Percentiles rank a stretch among this genome's conserved stretches.
Conservation (phyloP, 148 eudicot species). For the Beta vulgaris region DNA sequence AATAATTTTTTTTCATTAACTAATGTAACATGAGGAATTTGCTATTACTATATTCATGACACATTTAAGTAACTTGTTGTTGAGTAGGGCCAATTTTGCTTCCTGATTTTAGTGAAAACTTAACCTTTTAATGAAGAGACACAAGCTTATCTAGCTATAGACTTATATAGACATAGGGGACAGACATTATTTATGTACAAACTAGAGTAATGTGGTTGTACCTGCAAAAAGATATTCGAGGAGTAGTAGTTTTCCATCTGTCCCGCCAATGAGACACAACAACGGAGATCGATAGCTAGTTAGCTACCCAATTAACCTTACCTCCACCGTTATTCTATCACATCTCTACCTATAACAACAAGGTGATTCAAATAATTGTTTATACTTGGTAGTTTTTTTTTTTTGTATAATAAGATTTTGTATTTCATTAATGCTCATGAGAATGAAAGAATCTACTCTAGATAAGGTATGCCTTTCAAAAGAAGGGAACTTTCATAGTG, state of each 20-base stretch:
- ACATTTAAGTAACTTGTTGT: not conserved
- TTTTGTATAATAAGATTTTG: too few species aligned
- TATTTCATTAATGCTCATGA: too few species aligned
- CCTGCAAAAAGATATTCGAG: slow-evolving; percentile 14
- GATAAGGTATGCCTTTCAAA: too few species aligned
- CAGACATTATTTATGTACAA: not conserved
- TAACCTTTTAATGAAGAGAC: not conserved
- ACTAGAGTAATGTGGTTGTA: slow-evolving; percentile 18
- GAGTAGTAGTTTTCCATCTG: slow-evolving; percentile 11
- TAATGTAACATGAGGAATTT: not conserved
- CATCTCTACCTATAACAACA: not conserved
- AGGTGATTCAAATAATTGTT: not conserved
- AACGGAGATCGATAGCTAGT: not conserved
- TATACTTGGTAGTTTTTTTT: not conserved
- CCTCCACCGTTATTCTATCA: slow-evolving; percentile 1
- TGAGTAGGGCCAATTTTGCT: not conserved
- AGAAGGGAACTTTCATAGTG: too few species aligned
- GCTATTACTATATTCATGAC: not conserved
- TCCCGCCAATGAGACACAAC: not conserved
- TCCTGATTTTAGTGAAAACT: not conserved
- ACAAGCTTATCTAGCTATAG: not conserved
- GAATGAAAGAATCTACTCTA: too few species aligned
- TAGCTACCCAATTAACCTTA: slow-evolving; percentile 13
- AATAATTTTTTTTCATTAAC: not conserved
- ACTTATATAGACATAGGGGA: not conserved